Percentiles rank a stretch among this genome's conserved stretches.
phyloP scores from a whole-genome alignment of 805 yeast species.

The Kluyveromyces dobzhanskii region DNA sequence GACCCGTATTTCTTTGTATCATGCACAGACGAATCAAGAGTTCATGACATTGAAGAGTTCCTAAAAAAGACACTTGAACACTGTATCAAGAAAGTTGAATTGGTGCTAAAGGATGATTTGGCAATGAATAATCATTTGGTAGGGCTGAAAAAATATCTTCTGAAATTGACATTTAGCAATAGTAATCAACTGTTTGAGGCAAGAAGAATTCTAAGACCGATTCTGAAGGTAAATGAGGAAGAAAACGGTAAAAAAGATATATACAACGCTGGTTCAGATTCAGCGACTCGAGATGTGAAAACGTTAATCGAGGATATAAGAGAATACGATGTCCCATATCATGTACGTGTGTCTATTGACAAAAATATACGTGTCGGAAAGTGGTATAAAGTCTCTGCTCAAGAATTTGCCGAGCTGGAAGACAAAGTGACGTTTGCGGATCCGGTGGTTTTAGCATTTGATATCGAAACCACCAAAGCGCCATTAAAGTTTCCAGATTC shows the following conservation, averaged over 20 bases:
- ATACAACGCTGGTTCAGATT: slow-evolving; percentile 28
- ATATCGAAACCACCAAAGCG: slow-evolving; percentile 94
- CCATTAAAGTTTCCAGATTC: slow-evolving; percentile 95
- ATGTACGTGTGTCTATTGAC: slow-evolving; percentile 94
- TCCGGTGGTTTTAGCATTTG: slow-evolving; percentile 93
- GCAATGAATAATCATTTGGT: slow-evolving; percentile 76
- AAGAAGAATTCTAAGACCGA: slow-evolving; percentile 59
- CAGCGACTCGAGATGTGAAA: slow-evolving; percentile 38
- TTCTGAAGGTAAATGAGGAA: slow-evolving; percentile 57
- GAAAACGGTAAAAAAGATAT: slow-evolving; percentile 57
- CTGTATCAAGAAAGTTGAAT: slow-evolving; percentile 44
- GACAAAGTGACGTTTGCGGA: slow-evolving; percentile 92
- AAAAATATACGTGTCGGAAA: slow-evolving; percentile 81
- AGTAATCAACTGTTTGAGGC: slow-evolving; percentile 68
- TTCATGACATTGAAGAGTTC: slow-evolving; percentile 76
- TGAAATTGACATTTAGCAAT: slow-evolving; percentile 69
- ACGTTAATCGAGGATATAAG: slow-evolving; percentile 64
- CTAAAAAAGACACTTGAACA: slow-evolving; percentile 60
- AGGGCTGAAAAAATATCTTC: slow-evolving; percentile 57
- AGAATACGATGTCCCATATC: slow-evolving; percentile 95
- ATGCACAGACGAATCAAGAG: slow-evolving; percentile 37
- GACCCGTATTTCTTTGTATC: slow-evolving; percentile 82
- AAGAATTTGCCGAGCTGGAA: slow-evolving; percentile 43
- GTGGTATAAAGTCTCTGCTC: slow-evolving; percentile 80
- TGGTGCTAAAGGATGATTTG: slow-evolving; percentile 71